A percentile compares a stretch with the other conserved stretches of the same genome.
Conservation (phyloP, 352 stramenopile genomes). For the Globisporangium emineosum region DNA sequence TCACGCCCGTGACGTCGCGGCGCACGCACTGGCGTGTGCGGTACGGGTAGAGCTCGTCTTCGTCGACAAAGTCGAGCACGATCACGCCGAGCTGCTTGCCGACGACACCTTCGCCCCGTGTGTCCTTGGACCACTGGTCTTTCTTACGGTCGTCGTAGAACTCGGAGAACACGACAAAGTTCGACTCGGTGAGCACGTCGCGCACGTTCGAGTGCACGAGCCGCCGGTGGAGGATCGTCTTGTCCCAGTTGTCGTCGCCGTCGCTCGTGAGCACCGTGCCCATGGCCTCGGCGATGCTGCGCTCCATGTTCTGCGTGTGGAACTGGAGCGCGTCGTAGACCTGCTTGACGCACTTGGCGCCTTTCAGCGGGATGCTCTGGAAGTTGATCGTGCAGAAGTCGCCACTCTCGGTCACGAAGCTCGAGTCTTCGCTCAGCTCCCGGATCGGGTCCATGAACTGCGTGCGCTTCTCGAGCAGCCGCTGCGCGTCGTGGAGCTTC, state of each 20-base stretch:
- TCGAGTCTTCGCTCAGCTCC: conserved; percentile 11
- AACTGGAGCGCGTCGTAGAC: conserved; percentile 19
- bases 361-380: conserved; percentile 7
- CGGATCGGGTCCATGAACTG: conserved; percentile 35
- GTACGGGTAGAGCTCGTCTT: conserved; percentile 41
- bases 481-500: conserved; percentile 44
- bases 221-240: conserved; percentile 22
- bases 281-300: conserved; percentile 13
- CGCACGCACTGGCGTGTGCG: conserved; percentile 23
- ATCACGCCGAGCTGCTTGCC: conserved; percentile 25
- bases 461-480: conserved; percentile 41
- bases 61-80: conserved; percentile 27
- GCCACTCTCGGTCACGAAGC: conserved; percentile 11
- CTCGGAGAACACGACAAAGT: conserved; percentile 23
- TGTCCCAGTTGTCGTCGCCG: conserved; percentile 20
- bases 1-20: conserved; percentile 23
- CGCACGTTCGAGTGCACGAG: conserved; percentile 17
- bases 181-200: conserved; percentile 20
- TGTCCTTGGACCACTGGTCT: conserved; percentile 8
- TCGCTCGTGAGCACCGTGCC: conserved; percentile 20
- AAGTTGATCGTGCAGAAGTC: conserved; percentile 19
- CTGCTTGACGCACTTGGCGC: conserved; percentile 11
- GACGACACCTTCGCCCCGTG: not conserved
- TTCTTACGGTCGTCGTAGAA: conserved; percentile 12
- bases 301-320: conserved; percentile 18